Evolutionary conservation across 2,329 filamentous ascomycete species (phyloP), one percentile per base, ranked within the genome.

Genomic region (Tympanopsis confertula): DNA sequence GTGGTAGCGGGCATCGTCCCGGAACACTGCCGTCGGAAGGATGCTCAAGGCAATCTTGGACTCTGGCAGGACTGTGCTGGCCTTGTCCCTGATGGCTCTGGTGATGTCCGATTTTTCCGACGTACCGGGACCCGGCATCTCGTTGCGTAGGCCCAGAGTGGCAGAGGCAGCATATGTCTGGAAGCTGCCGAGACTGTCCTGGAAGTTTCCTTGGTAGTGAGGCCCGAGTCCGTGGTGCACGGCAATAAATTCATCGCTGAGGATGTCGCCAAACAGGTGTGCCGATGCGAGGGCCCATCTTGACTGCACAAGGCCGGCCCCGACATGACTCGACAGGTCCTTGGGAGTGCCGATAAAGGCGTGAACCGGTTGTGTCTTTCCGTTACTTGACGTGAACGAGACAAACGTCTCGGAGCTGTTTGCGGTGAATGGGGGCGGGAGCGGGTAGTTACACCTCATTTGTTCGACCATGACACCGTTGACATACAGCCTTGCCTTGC

Each of bases 101-200:
- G 95, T 74, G 37, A 98, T 94, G 47, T 96, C 89, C 2, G 91
- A 96, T 36, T 74, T 79, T 42, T 94, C 86, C 45, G 94, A 86
- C 52, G 86, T 91, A 12, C 87, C 87, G 1, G 86, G 82, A 56
- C 94, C 85, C 26, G 94, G 69, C 37, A 87, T 76, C 52, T 98
- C 91, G 50, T 96, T 96, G 35, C 89, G 82, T 38, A 95, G 70
- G 41, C 93, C 91, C 29, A 98, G 65, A 38, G 85, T 80, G 5
- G 91, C 89, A 1, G 91, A 96, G 5, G 91, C 89, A 49, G 84
- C 79, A 53, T 98, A 98, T 0, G 93, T 98, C 53, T 96, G 87
- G 51, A 98, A 94, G 2, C 87, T 89, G 4, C 93, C 91, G 12
- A 98, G 70, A 47, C 86, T 91, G 52, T 98, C 91, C 58, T 98